Evolutionary conservation across 1,139 yeast genomes (phyloP).

Genomic region (Nakaseomyces bracarensis): DNA sequence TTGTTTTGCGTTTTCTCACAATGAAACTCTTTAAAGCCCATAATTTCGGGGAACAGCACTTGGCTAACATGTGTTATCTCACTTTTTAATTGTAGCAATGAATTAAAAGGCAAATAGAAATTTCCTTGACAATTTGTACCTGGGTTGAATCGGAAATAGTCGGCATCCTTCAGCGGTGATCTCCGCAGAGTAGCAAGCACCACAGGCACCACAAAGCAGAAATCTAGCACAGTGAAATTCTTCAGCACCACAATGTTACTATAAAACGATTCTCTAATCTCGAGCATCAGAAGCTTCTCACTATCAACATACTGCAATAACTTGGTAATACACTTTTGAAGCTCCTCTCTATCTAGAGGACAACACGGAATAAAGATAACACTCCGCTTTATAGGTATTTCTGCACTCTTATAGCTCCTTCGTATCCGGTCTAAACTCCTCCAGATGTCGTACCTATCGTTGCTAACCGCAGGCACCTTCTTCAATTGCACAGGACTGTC

Average conservation of each 20-base stretch:
- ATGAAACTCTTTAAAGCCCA: constrained; percentile 12
- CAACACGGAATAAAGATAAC: constrained; percentile 15
- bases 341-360: constrained; percentile 4
- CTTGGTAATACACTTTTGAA: constrained; percentile 13
- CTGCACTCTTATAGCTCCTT: constrained; percentile 12
- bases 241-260: constrained; percentile 10
- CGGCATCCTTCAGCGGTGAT: constrained; percentile 11
- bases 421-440: constrained; percentile 20
- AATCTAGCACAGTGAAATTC: constrained; percentile 21
- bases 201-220: constrained; percentile 21
- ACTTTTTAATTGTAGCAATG: neutral
- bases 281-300: constrained; percentile 12
- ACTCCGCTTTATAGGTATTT: constrained; percentile 16
- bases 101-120: constrained; percentile 13
- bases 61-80: neutral
- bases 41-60: constrained; percentile 7
- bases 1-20: constrained; percentile 8
- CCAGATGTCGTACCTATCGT: constrained; percentile 21
- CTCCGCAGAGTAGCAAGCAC: constrained; percentile 17
- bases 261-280: neutral
- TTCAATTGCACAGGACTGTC: neutral
- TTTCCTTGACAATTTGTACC: constrained; percentile 16
- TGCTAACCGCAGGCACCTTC: neutral
- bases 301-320: constrained; percentile 16
- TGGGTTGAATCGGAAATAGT: constrained; percentile 13